A percentile compares a stretch with the other conserved stretches of the same genome.
Evolutionary conservation across 768 basidiomycete genomes (phyloP).

Genomic region (Termitomyces eurrhizus): DNA sequence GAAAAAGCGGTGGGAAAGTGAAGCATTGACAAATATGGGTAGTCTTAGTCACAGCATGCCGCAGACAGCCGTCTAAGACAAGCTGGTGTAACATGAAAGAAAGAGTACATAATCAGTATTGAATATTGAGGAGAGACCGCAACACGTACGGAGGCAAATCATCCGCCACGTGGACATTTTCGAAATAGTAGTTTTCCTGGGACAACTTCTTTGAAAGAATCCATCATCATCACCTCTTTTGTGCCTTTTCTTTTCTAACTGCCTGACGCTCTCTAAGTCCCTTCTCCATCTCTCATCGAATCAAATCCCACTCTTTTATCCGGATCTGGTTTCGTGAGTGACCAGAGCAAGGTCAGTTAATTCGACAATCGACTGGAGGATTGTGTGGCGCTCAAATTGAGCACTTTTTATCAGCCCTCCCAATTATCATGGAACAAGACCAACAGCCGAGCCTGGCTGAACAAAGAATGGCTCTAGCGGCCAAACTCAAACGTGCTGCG

Average conservation of each 20-base stretch:
- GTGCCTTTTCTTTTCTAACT: background rate
- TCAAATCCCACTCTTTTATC: background rate
- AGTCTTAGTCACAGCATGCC: background rate
- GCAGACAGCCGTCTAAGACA: background rate
- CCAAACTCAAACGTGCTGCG: conserved; percentile 88
- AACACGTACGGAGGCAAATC: conserved; percentile 31
- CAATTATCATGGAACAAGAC: conserved; percentile 39
- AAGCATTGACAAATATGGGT: background rate
- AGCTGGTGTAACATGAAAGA: background rate
- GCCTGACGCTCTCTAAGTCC: background rate
- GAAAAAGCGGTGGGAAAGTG: background rate
- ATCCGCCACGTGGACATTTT: conserved; percentile 27
- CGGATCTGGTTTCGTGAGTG: conserved; percentile 5
- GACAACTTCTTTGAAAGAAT: conserved; percentile 10
- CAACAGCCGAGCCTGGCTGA: conserved; percentile 53
- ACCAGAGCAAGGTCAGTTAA: conserved; percentile 15
- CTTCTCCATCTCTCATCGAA: background rate
- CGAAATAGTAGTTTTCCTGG: conserved; percentile 13
- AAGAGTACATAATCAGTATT: background rate
- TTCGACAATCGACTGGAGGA: conserved; percentile 4
- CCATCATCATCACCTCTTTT: conserved; percentile 6
- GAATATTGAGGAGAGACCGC: background rate
- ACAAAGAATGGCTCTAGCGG: conserved; percentile 84
- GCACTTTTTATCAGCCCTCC: conserved; percentile 1
- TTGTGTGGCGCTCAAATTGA: conserved; percentile 12